phyloP scores from a whole-genome alignment of 2,329 filamentous ascomycete genomes.

The Didymella arachidicola region DNA sequence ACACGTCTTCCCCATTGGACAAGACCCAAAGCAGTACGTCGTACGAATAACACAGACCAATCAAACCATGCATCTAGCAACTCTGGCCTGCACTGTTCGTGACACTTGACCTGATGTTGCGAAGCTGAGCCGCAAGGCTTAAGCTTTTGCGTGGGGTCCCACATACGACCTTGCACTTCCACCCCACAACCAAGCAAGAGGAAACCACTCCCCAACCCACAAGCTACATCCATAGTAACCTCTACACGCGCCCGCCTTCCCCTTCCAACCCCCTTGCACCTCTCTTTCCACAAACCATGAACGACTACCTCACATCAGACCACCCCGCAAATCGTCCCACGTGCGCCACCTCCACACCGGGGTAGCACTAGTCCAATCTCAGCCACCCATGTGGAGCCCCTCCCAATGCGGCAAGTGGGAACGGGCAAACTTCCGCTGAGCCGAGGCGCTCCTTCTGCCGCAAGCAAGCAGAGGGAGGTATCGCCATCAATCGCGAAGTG shows the following conservation, averaged over 20 bases:
- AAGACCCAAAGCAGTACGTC: neutral
- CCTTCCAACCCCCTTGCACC: too few species aligned
- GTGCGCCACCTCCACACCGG: conserved; percentile 16
- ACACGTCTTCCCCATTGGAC: neutral
- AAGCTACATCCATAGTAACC: too few species aligned
- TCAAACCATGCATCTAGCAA: neutral
- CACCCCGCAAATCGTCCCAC: conserved; percentile 20
- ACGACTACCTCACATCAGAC: neutral
- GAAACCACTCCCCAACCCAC: too few species aligned
- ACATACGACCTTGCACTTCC: too few species aligned
- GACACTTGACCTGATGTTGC: neutral
- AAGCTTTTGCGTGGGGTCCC: neutral
- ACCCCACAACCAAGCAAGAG: too few species aligned
- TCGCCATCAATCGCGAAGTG: neutral
- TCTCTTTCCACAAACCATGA: neutral
- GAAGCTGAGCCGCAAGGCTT: neutral
- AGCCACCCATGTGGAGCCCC: neutral
- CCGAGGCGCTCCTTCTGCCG: neutral
- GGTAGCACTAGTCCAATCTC: conserved; percentile 8
- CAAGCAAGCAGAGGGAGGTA: neutral
- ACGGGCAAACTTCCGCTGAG: neutral
- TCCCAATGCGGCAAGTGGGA: neutral
- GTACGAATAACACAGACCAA: conserved; percentile 1
- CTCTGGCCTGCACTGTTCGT: neutral
- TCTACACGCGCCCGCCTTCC: neutral